phyloP scores from a whole-genome alignment of 352 stramenopile species.

The Pythium rhizo-oryzae region DNA sequence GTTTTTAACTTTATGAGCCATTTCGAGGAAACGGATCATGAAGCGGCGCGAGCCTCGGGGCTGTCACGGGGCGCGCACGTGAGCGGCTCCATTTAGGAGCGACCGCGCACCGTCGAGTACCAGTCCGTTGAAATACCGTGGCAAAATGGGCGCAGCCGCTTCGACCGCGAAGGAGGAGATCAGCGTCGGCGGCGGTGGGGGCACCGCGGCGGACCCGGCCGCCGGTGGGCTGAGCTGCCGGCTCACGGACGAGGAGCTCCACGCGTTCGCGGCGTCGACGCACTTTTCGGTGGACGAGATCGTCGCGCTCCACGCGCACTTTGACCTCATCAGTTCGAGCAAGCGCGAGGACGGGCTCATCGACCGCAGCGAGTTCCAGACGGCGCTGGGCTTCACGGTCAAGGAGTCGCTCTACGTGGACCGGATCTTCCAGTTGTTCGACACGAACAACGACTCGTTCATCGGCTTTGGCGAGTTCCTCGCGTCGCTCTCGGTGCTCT shows the following conservation, averaged over 20 bases:
- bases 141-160: conserved; percentile 58
- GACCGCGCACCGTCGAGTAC: too few relatives aligned
- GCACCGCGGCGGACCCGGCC: background rate
- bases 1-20: too few relatives aligned
- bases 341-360: conserved; percentile 73
- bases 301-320: conserved; percentile 62
- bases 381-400: conserved; percentile 67
- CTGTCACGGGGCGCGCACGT: too few relatives aligned
- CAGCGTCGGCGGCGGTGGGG: conserved; percentile 10
- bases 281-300: conserved; percentile 69
- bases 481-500: conserved; percentile 71
- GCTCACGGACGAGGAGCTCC: conserved; percentile 54
- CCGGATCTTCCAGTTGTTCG: conserved; percentile 81
- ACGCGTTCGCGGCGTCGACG: conserved; percentile 39
- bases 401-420: conserved; percentile 87
- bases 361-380: conserved; percentile 82
- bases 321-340: conserved; percentile 65
- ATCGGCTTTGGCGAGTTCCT: conserved; percentile 85
- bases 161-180: conserved; percentile 63
- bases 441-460: conserved; percentile 76
- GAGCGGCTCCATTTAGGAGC: too few relatives aligned
- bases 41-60: conserved; percentile 1
- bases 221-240: conserved; percentile 42
- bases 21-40: conserved; percentile 22
- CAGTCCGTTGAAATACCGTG: too few relatives aligned